Evolutionary conservation across 2,329 filamentous ascomycete species (phyloP), one percentile per base, ranked within the genome.

Genomic region (Alternaria brassicae): DNA sequence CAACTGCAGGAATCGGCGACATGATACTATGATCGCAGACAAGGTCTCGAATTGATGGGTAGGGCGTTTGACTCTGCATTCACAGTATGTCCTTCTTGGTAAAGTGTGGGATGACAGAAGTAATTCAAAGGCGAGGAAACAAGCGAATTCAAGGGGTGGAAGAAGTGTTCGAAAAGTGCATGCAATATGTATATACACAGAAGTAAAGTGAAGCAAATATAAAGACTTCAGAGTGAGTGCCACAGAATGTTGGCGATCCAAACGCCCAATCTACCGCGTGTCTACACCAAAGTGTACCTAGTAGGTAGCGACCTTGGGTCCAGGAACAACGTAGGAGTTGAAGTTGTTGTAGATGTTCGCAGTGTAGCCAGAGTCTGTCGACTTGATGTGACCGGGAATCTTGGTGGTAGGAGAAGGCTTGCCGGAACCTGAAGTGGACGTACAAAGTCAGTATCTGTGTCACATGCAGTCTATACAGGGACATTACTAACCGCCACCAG

Each of bases 271-370:
- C 50, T 12, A 17, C 12, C 21, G 41, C 41, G 19, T 28, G 10
- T 19, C 17, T 13, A 34, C 2, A 21, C 7, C 19, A 13, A 44
- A 34, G 32, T 32, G 21, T 32, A 19, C 52, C 56, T 74, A 78
- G 70, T 75, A 78, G 25, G 73, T 73, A 7, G 70, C 76, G 12
- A 77, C 76, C 66, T 70, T 72, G 9, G 76, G 76, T 4, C 76
- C 76, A 0, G 76, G 76, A 39, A 78, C 72, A 34, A 60, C 61
- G 58, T 78, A 78, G 55, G 60, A 71, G 34, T 68, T 77, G 71
- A 79, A 78, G 64, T 71, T 68, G 63, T 68, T 71, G 67, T 78
- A 77, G 52, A 78, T 78, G 63, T 78, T 78, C 17, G 71, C 74
- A 27, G 75, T 78, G 59, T 74, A 78, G 10, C 76, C 76, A 5